Evolutionary conservation across 2,329 filamentous ascomycete genomes (phyloP), one percentile per base, ranked within the genome.

Genomic region (Stachybotrys echinatus): DNA sequence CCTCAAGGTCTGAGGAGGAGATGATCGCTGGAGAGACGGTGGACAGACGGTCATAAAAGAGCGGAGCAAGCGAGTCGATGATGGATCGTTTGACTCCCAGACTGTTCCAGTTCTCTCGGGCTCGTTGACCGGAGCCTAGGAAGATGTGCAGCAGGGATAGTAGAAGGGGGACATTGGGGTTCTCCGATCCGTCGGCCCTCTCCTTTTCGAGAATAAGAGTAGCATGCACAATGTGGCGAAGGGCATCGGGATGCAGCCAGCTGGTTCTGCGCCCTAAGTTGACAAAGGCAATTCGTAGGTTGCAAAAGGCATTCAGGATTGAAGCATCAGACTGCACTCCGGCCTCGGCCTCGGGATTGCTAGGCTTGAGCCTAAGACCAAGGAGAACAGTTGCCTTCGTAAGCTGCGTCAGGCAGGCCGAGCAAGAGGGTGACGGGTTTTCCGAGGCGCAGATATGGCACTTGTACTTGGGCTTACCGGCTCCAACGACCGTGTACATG

Each of bases 1-100:
- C 68, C 44, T 52, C 55, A 21, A 55, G 54, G 4, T 70, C 66
- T 43, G 60, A 57, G 12, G 65, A 54, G 18, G 65, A 59, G 54
- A 74, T 54, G 49, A 71, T 52, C 8, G 58, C 55, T 0, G 80
- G 80, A 0, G 79, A 68, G 2, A 82, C 60, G 1, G 71, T 76
- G 12, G 23, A 34, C 20, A 45, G 20, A 14, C 43, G 21, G 23
- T 45, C 43, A n/a, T 23, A 45, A 18, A 45, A 45, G 12, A 27
- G 21, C 12, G 43, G 43, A 12, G 21, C 43, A 12, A 45, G 21
- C 5, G 43, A 31, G 23, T 45, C 43, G 12, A 45, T 34, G 23
- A 45, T 45, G 6, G 43, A 14, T n/a, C 43, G 43, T 23, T 45
- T 45, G n/a, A 45, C 43, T 14, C 43, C 43, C 10, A 45, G 22